Evolutionary conservation across 331 rosid genomes (phyloP).

Genomic region (Pyracantha coccinea): DNA sequence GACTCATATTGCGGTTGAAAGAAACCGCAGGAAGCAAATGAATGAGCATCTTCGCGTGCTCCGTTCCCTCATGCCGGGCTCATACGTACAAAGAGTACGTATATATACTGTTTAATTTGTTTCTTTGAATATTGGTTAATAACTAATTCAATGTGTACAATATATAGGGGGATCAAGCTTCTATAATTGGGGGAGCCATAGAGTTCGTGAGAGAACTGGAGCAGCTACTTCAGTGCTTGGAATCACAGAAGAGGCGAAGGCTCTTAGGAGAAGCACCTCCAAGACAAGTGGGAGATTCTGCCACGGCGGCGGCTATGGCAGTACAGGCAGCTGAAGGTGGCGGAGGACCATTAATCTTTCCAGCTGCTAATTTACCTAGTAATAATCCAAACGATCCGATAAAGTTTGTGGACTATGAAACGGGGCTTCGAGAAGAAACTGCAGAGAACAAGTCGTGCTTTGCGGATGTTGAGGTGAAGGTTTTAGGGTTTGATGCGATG

Average conservation of each 20-base stretch:
- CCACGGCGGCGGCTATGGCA: constrained; percentile 6
- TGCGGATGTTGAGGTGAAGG: constrained; percentile 96
- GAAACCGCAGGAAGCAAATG: constrained; percentile 95
- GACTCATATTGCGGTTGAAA: constrained; percentile 95
- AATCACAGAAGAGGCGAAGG: constrained; percentile 84
- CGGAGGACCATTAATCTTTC: constrained; percentile 3
- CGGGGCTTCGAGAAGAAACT: constrained; percentile 58
- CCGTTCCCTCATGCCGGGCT: constrained; percentile 96
- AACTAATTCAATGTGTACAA: neutral
- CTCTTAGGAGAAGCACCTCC: constrained; percentile 56
- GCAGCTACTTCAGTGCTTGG: constrained; percentile 90
- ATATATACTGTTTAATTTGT: neutral
- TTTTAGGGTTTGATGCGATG: constrained; percentile 85
- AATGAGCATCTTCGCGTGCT: constrained; percentile 96
- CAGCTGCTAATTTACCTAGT: constrained; percentile 20
- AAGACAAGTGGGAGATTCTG: constrained; percentile 36
- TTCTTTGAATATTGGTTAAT: neutral
- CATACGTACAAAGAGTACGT: constrained; percentile 84
- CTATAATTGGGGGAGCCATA: constrained; percentile 95
- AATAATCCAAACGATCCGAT: constrained; percentile 40
- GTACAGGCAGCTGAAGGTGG: constrained; percentile 1
- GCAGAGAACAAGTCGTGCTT: constrained; percentile 85
- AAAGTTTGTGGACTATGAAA: constrained; percentile 54
- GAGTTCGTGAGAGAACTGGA: constrained; percentile 93
- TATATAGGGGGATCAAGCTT: constrained; percentile 89